Conservation (phyloP, 2,329 filamentous ascomycete species). For the Corinectria fuckeliana region DNA sequence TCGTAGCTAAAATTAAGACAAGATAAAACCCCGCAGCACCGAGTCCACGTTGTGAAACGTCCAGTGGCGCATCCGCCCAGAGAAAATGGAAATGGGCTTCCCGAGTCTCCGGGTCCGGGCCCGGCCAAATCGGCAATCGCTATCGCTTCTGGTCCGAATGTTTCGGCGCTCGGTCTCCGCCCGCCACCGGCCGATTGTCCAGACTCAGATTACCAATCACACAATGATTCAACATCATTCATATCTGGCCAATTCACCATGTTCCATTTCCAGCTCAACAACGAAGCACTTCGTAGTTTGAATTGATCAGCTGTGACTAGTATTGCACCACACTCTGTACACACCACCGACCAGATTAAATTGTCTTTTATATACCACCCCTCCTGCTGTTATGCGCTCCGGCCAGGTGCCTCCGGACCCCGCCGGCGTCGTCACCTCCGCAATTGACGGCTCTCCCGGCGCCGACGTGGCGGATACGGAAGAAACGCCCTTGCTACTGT, state of each 20-base stretch:
- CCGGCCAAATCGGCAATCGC: neutral
- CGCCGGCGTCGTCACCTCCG: neutral
- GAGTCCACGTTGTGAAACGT: neutral
- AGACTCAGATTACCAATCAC: conserved; percentile 10
- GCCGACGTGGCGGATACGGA: conserved; percentile 18
- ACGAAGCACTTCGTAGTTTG: neutral
- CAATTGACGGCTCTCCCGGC: neutral
- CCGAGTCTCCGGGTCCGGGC: neutral
- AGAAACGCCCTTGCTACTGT: conserved; percentile 32
- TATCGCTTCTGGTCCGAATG: neutral
- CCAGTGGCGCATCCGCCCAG: neutral
- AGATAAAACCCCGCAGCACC: neutral
- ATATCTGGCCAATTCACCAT: neutral
- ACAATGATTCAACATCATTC: neutral
- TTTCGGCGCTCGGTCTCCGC: conserved; percentile 7
- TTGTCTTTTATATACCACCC: neutral
- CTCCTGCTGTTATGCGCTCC: conserved; percentile 6
- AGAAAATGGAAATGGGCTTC: neutral
- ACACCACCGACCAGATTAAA: neutral
- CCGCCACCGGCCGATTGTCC: neutral
- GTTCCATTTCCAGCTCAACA: neutral
- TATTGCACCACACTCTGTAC: neutral
- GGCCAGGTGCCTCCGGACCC: conserved; percentile 11
- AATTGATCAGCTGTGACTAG: neutral
- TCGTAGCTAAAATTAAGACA: neutral